Percentiles rank a stretch among this genome's conserved stretches.
Evolutionary conservation across 1,284 basidiomycete genomes (phyloP).

Genomic region (Microbotryum scabiosae): DNA sequence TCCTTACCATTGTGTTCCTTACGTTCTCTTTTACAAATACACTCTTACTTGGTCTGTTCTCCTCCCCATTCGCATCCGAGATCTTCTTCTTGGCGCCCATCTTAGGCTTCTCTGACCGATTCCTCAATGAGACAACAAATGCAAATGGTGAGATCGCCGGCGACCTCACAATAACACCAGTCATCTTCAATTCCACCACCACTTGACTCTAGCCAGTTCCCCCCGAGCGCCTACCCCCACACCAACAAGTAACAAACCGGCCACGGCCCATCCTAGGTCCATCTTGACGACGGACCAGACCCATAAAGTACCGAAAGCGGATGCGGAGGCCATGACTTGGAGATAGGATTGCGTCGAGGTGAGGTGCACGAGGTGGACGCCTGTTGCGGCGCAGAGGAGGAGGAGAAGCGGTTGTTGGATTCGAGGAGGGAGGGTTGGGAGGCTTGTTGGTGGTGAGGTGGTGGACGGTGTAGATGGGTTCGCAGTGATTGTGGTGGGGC

Average conservation of each 20-base stretch:
- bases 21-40: too few relatives aligned
- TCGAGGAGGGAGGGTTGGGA: slow-evolving; percentile 3
- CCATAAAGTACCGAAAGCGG: slow-evolving; percentile 22
- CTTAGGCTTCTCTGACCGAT: too few relatives aligned
- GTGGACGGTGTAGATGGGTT: too few relatives aligned
- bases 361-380: slow-evolving; percentile 18
- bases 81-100: too few relatives aligned
- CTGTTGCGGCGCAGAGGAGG: slow-evolving; percentile 11
- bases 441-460: slow-evolving; percentile 29
- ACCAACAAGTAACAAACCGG: slow-evolving; percentile 1
- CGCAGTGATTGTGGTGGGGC: too few relatives aligned
- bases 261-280: slow-evolving; percentile 21
- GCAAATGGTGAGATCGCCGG: too few relatives aligned
- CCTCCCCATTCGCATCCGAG: too few relatives aligned
- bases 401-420: slow-evolving; percentile 11
- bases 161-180: too few relatives aligned
- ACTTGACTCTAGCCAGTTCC: slow-evolving; percentile 1
- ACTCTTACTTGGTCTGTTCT: too few relatives aligned
- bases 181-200: background rate
- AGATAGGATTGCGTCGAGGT: slow-evolving; percentile 29
- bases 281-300: slow-evolving; percentile 27
- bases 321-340: slow-evolving; percentile 25
- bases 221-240: slow-evolving; percentile 12
- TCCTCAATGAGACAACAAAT: too few relatives aligned
- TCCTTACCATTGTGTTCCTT: background rate